Conservation (phyloP, 2,329 filamentous ascomycete genomes). For the Aspergillus sp. region DNA sequence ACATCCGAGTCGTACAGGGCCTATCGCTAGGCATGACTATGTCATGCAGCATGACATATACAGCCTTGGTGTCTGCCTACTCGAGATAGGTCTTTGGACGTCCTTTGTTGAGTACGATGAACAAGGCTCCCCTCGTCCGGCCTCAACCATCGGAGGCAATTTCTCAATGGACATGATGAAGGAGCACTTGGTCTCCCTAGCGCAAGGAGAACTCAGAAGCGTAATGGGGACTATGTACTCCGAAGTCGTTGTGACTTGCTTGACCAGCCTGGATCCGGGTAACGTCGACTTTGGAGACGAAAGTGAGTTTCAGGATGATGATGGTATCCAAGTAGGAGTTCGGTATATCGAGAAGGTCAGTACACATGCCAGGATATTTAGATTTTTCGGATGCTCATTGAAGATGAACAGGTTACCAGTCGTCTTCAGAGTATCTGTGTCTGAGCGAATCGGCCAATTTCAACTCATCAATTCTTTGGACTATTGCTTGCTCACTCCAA, state of each 20-base stretch:
- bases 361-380: background rate
- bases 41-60: conserved; percentile 12
- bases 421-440: conserved; percentile 2
- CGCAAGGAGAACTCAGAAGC: background rate
- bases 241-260: conserved; percentile 31
- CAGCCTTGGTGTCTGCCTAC: conserved; percentile 8
- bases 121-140: background rate
- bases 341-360: conserved; percentile 20
- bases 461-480: too few relatives aligned
- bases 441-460: background rate
- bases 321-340: conserved; percentile 28
- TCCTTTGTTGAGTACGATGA: conserved; percentile 4
- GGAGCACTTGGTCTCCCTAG: background rate
- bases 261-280: conserved; percentile 34
- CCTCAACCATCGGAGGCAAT: background rate
- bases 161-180: background rate
- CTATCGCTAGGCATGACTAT: background rate
- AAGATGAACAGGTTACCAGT: background rate
- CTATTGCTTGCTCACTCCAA: too few relatives aligned
- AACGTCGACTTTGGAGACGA: conserved; percentile 31
- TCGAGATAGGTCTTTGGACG: conserved; percentile 7
- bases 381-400: background rate
- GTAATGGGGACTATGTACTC: conserved; percentile 23
- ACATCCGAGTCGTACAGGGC: conserved; percentile 41
- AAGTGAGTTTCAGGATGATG: conserved; percentile 28